Conservation (phyloP, 805 yeast genomes). For the Zygosaccharomyces siamensis region DNA sequence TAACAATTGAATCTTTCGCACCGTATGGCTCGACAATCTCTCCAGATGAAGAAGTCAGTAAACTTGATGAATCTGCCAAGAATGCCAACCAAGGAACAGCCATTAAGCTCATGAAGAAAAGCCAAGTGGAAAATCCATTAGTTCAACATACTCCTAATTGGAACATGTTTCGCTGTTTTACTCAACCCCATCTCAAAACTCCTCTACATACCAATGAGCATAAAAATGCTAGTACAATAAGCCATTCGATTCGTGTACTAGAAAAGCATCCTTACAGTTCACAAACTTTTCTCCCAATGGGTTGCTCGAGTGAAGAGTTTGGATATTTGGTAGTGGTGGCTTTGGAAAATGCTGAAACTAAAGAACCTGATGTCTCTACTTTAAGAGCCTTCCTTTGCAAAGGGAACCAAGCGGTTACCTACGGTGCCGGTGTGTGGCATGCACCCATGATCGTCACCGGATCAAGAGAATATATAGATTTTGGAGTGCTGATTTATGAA, state of each 20-base stretch:
- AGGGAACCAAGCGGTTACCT: conserved; percentile 87
- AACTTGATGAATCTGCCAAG: conserved; percentile 32
- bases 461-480: conserved; percentile 51
- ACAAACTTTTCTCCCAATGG: conserved; percentile 92
- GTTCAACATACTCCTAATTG: conserved; percentile 57
- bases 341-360: conserved; percentile 39
- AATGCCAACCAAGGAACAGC: conserved; percentile 95
- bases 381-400: conserved; percentile 66
- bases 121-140: conserved; percentile 57
- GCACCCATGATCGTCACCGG: conserved; percentile 92
- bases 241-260: conserved; percentile 59
- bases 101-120: conserved; percentile 64
- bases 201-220: background rate
- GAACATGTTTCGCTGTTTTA: conserved; percentile 79
- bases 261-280: conserved; percentile 89
- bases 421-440: conserved; percentile 80
- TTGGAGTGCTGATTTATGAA: conserved; percentile 85
- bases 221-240: background rate
- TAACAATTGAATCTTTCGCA: conserved; percentile 64
- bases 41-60: conserved; percentile 61
- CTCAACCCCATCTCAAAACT: conserved; percentile 58
- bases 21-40: conserved; percentile 74
- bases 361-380: conserved; percentile 57
- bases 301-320: conserved; percentile 46
- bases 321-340: conserved; percentile 85